Percentiles rank a stretch among this genome's conserved stretches.
Evolutionary conservation across 106 monocot genomes (phyloP).

Genomic region (Dactylorhiza incarnata): DNA sequence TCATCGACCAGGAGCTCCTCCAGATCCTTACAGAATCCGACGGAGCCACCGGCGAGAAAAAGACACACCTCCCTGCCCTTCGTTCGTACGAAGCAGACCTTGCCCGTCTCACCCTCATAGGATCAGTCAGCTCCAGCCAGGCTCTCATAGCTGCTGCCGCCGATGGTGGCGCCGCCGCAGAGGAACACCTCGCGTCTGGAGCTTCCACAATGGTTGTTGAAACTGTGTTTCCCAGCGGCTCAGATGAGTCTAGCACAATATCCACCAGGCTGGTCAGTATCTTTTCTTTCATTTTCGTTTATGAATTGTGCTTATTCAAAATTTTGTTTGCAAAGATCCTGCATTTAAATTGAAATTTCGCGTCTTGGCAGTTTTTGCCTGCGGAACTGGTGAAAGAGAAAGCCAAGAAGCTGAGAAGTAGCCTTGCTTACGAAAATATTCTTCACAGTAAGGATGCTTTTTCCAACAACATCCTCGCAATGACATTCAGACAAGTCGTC

Average conservation of each 20-base stretch:
- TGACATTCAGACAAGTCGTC: conserved; percentile 91
- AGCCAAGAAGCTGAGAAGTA: conserved; percentile 46
- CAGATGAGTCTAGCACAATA: conserved; percentile 41
- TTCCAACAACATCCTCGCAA: conserved; percentile 63
- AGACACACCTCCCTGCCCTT: conserved; percentile 38
- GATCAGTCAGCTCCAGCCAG: conserved; percentile 33
- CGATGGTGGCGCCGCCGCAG: conserved; percentile 71
- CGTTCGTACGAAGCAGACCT: conserved; percentile 51
- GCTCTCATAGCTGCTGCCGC: conserved; percentile 83
- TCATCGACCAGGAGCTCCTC: conserved; percentile 24
- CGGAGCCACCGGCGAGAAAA: not conserved
- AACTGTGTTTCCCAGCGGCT: conserved; percentile 51
- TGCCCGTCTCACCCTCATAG: conserved; percentile 40
- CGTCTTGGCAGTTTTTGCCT: conserved; percentile 65
- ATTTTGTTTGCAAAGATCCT: not conserved
- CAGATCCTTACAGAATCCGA: conserved; percentile 10
- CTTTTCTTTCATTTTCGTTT: not conserved
- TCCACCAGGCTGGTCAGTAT: conserved; percentile 73
- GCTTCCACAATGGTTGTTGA: conserved; percentile 72
- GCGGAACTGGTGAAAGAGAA: conserved; percentile 71
- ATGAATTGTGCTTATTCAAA: not conserved
- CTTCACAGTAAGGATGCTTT: conserved; percentile 13
- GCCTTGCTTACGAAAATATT: conserved; percentile 24
- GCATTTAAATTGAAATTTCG: not conserved
- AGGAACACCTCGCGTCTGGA: conserved; percentile 62